Base-by-base conservation (phyloP, 441 rosid species). In the Populus trichocarpa region DNA sequence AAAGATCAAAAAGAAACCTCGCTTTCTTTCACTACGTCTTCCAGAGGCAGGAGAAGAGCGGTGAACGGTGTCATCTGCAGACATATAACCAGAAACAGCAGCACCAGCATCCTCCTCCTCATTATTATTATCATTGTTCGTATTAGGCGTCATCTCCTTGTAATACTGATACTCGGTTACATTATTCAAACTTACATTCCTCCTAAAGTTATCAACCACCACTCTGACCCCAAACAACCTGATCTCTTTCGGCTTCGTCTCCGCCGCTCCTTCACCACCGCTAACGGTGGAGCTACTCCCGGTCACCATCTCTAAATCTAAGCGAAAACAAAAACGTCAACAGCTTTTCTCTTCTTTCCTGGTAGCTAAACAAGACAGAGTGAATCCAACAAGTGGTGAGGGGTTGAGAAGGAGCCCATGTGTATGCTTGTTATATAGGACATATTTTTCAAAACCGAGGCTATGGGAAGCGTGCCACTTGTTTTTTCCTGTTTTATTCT, bases 171-270 rank as follows among this genome's bases (percentile, higher is more conserved):
- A 95, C 86, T 96, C 95, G 46, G 97, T 89, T 40, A 96, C 85
- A 80, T 96, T 87, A 85, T 92, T 96, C 90, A 96, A 86, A 78
- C 99, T 96, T 18, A 93, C 98, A 69, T 94, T 85, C 84, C 93
- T 96, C 82, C 99, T 96, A 88, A 96, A 89, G 25, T 97, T 88
- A 86, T 93, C 99, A 72, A 93, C 96, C 59, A 92, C 92, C 66
- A 96, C 90, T 73, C 98, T 87, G 3, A 96, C 97, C 2, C 98
- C 99, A 66, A 96, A 96, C 81, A 96, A 84, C 92, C 93, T 90
- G 81, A 96, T 82, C 97, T 92, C 98, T 35, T 69, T 73, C 83
- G 2, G 46, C 87, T 2, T 71, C 83, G 20, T 40, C 72, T 0
- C 77, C 83, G 22, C 66, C 66, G 66, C 66, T 22, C 66, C 66